Evolutionary conservation across 2,329 filamentous ascomycete species (phyloP).

Genomic region (Penicillium olsonii): DNA sequence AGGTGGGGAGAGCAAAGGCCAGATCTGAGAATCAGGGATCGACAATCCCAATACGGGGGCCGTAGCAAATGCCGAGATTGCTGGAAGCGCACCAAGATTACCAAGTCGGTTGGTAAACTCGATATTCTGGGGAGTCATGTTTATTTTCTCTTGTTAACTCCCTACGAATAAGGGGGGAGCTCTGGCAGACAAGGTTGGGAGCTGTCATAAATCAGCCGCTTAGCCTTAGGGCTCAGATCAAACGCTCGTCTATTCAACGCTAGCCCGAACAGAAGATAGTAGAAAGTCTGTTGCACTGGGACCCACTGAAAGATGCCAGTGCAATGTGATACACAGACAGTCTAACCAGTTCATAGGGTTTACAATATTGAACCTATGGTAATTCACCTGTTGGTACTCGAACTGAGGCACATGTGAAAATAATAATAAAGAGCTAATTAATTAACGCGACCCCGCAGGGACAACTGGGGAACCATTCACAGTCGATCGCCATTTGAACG

Average conservation of each 20-base stretch:
- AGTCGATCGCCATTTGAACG: slow-evolving; percentile 10
- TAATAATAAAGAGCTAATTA: not conserved
- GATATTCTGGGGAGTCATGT: not conserved
- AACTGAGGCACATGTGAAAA: not conserved
- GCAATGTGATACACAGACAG: slow-evolving; percentile 6
- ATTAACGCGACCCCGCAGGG: not conserved
- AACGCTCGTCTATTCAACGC: slow-evolving; percentile 5
- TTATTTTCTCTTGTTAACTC: not conserved
- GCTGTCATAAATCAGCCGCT: slow-evolving; percentile 14
- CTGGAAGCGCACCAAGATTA: too few relatives aligned
- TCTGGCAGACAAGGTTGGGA: slow-evolving; percentile 8
- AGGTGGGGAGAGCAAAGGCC: not conserved
- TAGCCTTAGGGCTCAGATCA: slow-evolving; percentile 4
- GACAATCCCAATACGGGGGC: slow-evolving; percentile 5
- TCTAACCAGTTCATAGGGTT: not conserved
- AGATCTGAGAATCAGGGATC: slow-evolving; percentile 17
- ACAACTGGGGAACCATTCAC: slow-evolving; percentile 5
- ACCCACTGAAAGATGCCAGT: slow-evolving; percentile 2
- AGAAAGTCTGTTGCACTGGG: not conserved
- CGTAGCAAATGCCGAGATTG: slow-evolving; percentile 4
- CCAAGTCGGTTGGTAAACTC: too few relatives aligned
- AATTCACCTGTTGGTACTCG: too few relatives aligned
- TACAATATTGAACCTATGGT: not conserved
- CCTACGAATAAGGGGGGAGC: slow-evolving; percentile 2
- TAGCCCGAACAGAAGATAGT: not conserved